A percentile compares a stretch with the other conserved stretches of the same genome.
These are phyloP conservation scores for Globisporangium barbulae DNA, from an alignment of 352 stramenopile genomes.

Conservation along the genomic window DNA sequence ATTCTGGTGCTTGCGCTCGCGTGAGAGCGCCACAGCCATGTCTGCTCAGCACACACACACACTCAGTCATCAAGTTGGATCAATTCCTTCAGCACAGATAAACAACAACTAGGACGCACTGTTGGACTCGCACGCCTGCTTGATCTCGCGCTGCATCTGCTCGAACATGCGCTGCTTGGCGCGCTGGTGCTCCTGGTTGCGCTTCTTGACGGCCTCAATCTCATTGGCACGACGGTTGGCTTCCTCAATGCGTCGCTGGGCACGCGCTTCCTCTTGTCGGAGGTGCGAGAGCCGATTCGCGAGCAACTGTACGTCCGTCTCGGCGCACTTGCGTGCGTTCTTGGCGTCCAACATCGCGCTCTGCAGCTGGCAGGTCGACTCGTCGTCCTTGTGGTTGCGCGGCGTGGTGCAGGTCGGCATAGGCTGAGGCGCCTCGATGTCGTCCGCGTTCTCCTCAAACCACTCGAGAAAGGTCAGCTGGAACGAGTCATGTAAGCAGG, in stretches of 20 bases:
- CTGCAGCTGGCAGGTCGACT: constrained; percentile 33
- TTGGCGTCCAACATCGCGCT: constrained; percentile 64
- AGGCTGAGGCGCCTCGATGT: constrained; percentile 32
- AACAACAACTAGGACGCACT: constrained; percentile 22
- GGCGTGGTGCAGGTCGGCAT: neutral
- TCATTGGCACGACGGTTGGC: constrained; percentile 55
- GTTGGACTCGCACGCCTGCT: constrained; percentile 46
- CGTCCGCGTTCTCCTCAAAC: constrained; percentile 67
- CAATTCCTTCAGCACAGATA: neutral
- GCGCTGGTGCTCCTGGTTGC: constrained; percentile 48
- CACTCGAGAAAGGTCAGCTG: constrained; percentile 65
- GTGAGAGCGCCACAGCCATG: constrained; percentile 27
- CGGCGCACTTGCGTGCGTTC: constrained; percentile 50
- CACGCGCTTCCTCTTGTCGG: constrained; percentile 46
- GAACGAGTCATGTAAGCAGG: neutral
- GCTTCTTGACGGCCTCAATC: constrained; percentile 57
- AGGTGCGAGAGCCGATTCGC: constrained; percentile 64
- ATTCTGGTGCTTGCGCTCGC: constrained; percentile 41
- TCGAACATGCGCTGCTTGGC: constrained; percentile 48
- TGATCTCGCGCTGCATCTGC: constrained; percentile 55
- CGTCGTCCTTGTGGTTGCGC: constrained; percentile 21
- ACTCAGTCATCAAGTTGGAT: neutral
- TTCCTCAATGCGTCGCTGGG: constrained; percentile 67
- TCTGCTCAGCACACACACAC: constrained; percentile 11
- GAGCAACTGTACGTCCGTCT: constrained; percentile 55